These are phyloP conservation scores for Emmonsiellopsis sp. DNA, from an alignment of 2,329 filamentous ascomycete species.

Conservation along the genomic window DNA sequence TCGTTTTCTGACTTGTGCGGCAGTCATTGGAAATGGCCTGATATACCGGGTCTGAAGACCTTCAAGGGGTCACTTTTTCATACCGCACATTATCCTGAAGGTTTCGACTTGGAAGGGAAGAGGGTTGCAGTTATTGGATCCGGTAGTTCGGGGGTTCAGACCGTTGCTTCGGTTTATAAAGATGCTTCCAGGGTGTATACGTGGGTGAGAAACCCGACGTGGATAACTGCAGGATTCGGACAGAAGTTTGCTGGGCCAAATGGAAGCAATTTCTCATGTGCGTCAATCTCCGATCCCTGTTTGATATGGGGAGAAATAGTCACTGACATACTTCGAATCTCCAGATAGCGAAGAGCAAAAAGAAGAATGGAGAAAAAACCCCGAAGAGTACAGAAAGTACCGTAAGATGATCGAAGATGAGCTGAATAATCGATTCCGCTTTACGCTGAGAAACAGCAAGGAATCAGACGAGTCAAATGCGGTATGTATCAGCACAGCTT, in stretches of 20 bases:
- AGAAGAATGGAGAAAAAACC: constrained; percentile 15
- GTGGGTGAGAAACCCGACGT: constrained; percentile 25
- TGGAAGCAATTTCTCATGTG: constrained; percentile 10
- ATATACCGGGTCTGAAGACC: constrained; percentile 36
- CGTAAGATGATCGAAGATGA: constrained; percentile 23
- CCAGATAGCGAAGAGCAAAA: constrained; percentile 20
- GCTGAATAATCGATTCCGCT: constrained; percentile 17
- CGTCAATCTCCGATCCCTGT: not conserved
- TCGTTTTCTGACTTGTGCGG: not conserved
- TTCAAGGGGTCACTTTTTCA: constrained; percentile 40
- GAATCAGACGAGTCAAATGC: constrained; percentile 10
- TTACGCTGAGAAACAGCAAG: constrained; percentile 10
- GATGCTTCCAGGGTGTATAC: constrained; percentile 14
- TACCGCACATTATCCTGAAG: constrained; percentile 33
- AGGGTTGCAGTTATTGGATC: constrained; percentile 21
- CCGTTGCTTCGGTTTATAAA: constrained; percentile 18
- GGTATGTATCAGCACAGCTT: constrained; percentile 2
- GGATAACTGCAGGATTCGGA: constrained; percentile 21
- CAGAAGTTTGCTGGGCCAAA: constrained; percentile 11
- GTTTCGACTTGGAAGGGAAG: constrained; percentile 23
- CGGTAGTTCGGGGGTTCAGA: constrained; percentile 31
- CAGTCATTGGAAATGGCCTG: constrained; percentile 35
- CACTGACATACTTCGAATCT: not conserved
- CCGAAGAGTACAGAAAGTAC: constrained; percentile 20
- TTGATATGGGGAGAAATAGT: not conserved